Evolutionary conservation across 768 basidiomycete species (phyloP).

Genomic region (Pleurotus eryngii): DNA sequence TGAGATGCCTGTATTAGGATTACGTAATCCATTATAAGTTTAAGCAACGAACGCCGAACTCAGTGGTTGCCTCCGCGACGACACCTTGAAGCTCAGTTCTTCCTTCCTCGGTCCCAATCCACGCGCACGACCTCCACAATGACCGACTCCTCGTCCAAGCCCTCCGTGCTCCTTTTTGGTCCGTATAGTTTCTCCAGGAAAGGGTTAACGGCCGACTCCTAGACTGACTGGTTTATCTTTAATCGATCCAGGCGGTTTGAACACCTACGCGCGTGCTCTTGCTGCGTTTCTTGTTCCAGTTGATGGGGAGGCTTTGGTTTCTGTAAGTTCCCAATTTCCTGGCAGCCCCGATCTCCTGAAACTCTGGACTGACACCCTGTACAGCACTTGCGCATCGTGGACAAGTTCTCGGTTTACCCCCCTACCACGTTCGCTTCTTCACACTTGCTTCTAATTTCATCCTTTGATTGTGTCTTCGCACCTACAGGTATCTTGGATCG

Average conservation of each 20-base stretch:
- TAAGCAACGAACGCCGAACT: constrained; percentile 3
- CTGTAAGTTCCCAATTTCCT: constrained; percentile 42
- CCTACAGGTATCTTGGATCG: constrained; percentile 67
- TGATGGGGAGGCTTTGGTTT: constrained; percentile 66
- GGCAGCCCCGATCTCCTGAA: constrained; percentile 12
- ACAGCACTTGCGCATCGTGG: constrained; percentile 68
- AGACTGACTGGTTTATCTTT: constrained; percentile 1
- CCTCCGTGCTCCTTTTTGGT: constrained; percentile 79
- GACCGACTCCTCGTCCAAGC: constrained; percentile 36
- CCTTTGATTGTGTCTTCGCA: not conserved
- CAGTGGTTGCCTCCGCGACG: constrained; percentile 7
- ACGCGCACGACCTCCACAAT: constrained; percentile 18
- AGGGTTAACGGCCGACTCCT: not conserved
- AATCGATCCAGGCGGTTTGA: constrained; percentile 62
- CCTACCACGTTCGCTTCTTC: constrained; percentile 60
- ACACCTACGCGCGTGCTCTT: constrained; percentile 73
- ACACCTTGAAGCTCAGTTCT: not conserved
- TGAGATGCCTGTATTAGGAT: constrained; percentile 1
- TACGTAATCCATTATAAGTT: constrained; percentile 7
- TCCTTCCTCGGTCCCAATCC: constrained; percentile 3
- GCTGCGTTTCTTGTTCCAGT: constrained; percentile 65
- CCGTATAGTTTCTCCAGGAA: constrained; percentile 17
- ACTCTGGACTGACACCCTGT: constrained; percentile 9
- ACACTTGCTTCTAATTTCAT: not conserved
- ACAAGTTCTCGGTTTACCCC: constrained; percentile 69